phyloP scores from a whole-genome alignment of 2,329 filamentous ascomycete genomes.

The Grosmannia serpens region DNA sequence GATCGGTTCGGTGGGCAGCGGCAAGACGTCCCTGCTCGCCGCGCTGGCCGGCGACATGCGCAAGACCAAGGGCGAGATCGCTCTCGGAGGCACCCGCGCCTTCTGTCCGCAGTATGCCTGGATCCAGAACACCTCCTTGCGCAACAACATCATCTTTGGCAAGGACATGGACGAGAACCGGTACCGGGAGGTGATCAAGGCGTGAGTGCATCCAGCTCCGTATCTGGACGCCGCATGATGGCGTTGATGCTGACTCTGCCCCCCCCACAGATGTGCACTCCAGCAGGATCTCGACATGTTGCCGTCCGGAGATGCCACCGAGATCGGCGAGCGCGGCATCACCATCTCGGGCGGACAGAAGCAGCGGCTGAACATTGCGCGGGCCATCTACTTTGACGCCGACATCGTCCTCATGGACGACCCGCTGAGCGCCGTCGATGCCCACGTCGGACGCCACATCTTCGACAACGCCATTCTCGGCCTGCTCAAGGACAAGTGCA shows the following conservation, averaged over 20 bases:
- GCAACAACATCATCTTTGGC: constrained; percentile 85
- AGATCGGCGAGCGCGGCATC: constrained; percentile 92
- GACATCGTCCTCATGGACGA: constrained; percentile 61
- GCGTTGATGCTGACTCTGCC: neutral
- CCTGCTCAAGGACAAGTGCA: constrained; percentile 75
- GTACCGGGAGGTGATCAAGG: constrained; percentile 76
- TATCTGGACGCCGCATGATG: neutral
- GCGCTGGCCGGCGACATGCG: constrained; percentile 92
- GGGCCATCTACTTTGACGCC: constrained; percentile 60
- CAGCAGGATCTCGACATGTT: constrained; percentile 82
- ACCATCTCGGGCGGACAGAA: constrained; percentile 94
- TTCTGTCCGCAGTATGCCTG: constrained; percentile 96
- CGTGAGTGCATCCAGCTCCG: constrained; percentile 30
- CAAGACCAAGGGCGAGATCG: constrained; percentile 61
- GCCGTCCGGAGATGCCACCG: constrained; percentile 77
- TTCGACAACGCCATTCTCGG: constrained; percentile 93
- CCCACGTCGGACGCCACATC: constrained; percentile 61
- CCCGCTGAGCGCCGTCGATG: constrained; percentile 56
- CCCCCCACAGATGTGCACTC: constrained; percentile 56
- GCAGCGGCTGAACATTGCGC: constrained; percentile 86
- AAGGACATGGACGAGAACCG: constrained; percentile 63
- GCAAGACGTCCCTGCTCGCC: constrained; percentile 81
- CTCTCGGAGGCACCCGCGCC: constrained; percentile 66
- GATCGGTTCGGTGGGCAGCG: constrained; percentile 82
- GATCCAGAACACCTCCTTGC: constrained; percentile 87